These are phyloP conservation scores for Ilex asprella DNA, from an alignment of 257 asterid genomes.

Conservation along the genomic window DNA sequence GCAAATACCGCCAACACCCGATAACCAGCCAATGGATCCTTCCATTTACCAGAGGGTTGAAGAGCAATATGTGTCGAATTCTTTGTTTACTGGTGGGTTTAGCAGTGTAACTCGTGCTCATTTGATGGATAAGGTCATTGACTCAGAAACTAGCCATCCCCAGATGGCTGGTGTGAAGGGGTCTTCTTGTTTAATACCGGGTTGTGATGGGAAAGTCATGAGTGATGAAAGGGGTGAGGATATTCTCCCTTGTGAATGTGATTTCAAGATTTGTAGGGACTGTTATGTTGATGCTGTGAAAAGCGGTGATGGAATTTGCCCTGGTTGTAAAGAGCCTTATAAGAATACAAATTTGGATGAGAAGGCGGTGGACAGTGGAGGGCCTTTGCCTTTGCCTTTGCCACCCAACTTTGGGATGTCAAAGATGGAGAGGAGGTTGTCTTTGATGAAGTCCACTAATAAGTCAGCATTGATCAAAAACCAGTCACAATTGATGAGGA, in stretches of 20 bases:
- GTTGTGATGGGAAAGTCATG: neutral
- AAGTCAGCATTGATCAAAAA: too few species aligned
- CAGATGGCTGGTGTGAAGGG: neutral
- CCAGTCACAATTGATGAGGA: neutral
- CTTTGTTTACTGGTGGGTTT: neutral
- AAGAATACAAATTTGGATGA: neutral
- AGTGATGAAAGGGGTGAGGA: neutral
- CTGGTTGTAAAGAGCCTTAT: neutral
- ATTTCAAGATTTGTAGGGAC: constrained; percentile 1
- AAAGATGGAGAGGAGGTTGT: neutral
- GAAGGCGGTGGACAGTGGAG: neutral
- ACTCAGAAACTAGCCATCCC: neutral
- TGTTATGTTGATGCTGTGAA: neutral
- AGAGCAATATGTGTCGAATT: neutral
- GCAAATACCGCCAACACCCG: neutral
- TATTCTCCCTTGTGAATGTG: neutral
- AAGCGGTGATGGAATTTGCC: neutral
- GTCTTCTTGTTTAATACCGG: neutral
- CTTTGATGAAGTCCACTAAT: neutral
- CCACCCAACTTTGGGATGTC: neutral
- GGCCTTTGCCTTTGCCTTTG: neutral
- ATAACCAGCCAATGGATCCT: neutral
- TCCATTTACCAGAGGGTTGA: neutral
- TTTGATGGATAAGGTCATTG: neutral
- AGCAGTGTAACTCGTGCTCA: neutral